Percentiles rank a stretch among this genome's conserved stretches.
Conservation (phyloP, 257 asterid genomes). For the Plantago elongata region DNA sequence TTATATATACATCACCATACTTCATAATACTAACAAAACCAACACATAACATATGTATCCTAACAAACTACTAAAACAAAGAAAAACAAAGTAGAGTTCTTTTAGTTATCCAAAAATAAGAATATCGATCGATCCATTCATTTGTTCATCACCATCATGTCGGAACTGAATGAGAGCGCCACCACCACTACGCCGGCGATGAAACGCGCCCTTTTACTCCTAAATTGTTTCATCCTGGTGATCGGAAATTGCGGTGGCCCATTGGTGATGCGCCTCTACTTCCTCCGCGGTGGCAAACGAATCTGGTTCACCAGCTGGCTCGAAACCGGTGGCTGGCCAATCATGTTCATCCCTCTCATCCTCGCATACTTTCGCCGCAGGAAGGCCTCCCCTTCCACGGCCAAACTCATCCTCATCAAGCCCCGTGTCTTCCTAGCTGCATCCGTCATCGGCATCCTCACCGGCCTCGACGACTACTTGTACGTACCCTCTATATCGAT, state of each 20-base stretch:
- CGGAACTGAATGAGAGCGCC: no score
- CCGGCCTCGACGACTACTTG: slow-evolving; percentile 36
- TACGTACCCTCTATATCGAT: slow-evolving; percentile 3
- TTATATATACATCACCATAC: no score
- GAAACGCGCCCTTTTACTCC: slow-evolving; percentile 14
- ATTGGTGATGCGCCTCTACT: slow-evolving; percentile 41
- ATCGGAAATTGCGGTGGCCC: slow-evolving; percentile 48
- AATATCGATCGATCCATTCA: no score
- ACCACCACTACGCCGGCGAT: slow-evolving; percentile 3
- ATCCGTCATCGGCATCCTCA: slow-evolving; percentile 28
- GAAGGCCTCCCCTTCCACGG: not conserved
- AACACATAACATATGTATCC: no score
- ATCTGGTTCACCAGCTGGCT: slow-evolving; percentile 45
- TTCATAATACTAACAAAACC: no score
- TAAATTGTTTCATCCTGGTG: slow-evolving; percentile 27
- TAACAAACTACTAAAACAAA: no score
- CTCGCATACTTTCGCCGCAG: slow-evolving; percentile 18
- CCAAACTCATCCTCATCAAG: slow-evolving; percentile 20
- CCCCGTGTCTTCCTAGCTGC: slow-evolving; percentile 29
- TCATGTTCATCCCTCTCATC: slow-evolving; percentile 18
- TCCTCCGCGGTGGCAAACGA: slow-evolving; percentile 36
- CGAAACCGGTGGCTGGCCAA: slow-evolving; percentile 24
- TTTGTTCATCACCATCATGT: no score
- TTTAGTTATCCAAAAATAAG: no score
- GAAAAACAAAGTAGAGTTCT: no score